Evolutionary conservation across 2,329 filamentous ascomycete genomes (phyloP).

Genomic region (Sphaerostilbella broomeana): DNA sequence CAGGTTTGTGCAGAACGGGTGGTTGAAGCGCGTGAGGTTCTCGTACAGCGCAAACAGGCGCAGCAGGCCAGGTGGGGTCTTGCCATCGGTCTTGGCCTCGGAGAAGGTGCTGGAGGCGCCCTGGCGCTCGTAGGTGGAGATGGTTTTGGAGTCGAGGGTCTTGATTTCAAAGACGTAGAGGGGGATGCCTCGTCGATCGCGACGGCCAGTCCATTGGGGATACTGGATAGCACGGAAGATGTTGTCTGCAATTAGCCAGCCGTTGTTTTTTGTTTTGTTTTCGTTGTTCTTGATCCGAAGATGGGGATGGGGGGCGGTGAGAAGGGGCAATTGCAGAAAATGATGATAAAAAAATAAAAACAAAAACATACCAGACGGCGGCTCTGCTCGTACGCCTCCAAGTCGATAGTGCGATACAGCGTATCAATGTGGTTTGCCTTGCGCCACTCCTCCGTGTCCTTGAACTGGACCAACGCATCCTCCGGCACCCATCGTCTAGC

Average conservation of each 20-base stretch:
- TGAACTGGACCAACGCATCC: conserved; percentile 78
- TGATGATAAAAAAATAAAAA: background rate
- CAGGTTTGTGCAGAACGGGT: conserved; percentile 77
- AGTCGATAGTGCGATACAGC: conserved; percentile 80
- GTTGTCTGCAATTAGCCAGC: background rate
- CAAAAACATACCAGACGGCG: conserved; percentile 59
- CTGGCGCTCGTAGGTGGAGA: conserved; percentile 69
- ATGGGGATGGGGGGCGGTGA: too few relatives aligned
- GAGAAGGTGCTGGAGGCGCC: conserved; percentile 49
- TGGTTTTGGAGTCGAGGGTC: conserved; percentile 73
- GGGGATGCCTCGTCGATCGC: conserved; percentile 85
- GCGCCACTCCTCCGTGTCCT: conserved; percentile 83
- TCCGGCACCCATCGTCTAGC: conserved; percentile 73
- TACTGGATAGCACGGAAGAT: conserved; percentile 48
- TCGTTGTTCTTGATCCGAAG: too few relatives aligned
- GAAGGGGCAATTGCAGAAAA: too few relatives aligned
- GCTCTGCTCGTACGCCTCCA: conserved; percentile 76
- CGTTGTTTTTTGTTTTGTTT: too few relatives aligned
- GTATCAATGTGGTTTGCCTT: conserved; percentile 69
- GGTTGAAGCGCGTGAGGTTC: conserved; percentile 78
- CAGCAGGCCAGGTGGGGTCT: conserved; percentile 67
- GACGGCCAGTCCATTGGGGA: conserved; percentile 88
- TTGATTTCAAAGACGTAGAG: conserved; percentile 87
- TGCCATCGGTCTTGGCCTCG: conserved; percentile 58
- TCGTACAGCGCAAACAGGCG: conserved; percentile 91